A percentile compares a stretch with the other conserved stretches of the same genome.
Evolutionary conservation across 192 early-diverging fungal genomes (phyloP).

Genomic region (Backusella mclennaniae): DNA sequence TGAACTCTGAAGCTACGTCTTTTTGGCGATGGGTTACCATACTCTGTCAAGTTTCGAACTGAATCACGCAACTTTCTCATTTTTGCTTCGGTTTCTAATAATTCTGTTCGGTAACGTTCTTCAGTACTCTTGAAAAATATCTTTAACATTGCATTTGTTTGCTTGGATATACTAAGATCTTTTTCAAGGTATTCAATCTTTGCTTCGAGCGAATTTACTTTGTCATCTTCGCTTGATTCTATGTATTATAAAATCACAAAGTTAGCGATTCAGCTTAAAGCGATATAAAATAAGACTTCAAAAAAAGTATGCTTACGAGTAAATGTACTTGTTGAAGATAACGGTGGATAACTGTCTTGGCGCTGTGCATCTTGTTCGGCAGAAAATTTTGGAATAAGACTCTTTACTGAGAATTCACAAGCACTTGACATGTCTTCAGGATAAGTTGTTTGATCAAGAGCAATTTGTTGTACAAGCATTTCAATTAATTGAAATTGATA

Average conservation of each 20-base stretch:
- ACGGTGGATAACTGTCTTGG: background rate
- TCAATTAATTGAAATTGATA: slow-evolving; percentile 16
- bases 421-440: slow-evolving; percentile 7
- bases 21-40: slow-evolving; percentile 24
- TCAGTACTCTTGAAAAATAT: slow-evolving; percentile 16
- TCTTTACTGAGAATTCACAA: slow-evolving; percentile 6
- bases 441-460: slow-evolving; percentile 8
- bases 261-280: background rate
- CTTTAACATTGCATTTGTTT: slow-evolving; percentile 27
- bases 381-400: slow-evolving; percentile 13
- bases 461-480: slow-evolving; percentile 11
- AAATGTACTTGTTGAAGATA: background rate
- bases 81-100: slow-evolving; percentile 34
- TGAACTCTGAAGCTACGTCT: slow-evolving; percentile 4
- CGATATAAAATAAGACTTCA: background rate
- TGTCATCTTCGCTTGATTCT: slow-evolving; percentile 8
- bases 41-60: slow-evolving; percentile 24
- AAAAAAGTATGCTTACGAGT: background rate
- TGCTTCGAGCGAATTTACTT: slow-evolving; percentile 24
- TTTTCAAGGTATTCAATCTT: slow-evolving; percentile 31
- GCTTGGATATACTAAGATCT: slow-evolving; percentile 27
- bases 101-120: slow-evolving; percentile 23
- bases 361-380: background rate
- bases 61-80: slow-evolving; percentile 25
- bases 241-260: background rate